Evolutionary conservation across 75 land plant genomes (phyloP), one percentile per base, ranked within the genome.

Genomic region (Picea glauca): DNA sequence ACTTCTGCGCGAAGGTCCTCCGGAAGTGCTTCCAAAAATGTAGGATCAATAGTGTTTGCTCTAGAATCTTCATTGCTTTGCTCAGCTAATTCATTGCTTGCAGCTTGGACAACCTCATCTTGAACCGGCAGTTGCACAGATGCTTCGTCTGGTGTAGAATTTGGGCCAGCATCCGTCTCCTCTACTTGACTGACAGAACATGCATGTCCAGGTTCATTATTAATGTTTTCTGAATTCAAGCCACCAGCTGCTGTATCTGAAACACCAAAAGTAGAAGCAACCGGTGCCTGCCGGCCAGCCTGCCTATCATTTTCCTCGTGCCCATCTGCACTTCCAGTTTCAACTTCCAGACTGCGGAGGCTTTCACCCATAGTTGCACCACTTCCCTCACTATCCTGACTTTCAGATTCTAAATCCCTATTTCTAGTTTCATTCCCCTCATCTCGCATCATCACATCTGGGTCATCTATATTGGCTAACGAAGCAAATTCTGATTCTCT

Each of bases 1-100:
- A 98, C 98, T 85, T 98, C 99, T 35, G 94, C 99, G 67, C 99
- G 87, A 9, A 98, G 84, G 74, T 98, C 98, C 59, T 96, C 99
- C 74, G 99, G 99, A 60, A 98, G 84, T 63, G 99, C 99, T 76
- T 98, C 98, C 64, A 98, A 86, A 78, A 98, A 98, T 15, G 98
- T 86, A 7, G 99, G 99, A 85, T 98, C 99, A 66, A 98, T 98
- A 20, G 86, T 80, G 78, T 83, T 91, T 60, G 87, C 74, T 76
- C 77, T 83, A 50, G 91, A 58, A 74, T 78, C 86, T 40, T 84
- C 91, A 73, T 81, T 84, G 60, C 35, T 84, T 15, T 21, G 58
- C 57, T 73, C 76, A 62, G 54, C 79, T 80, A 81, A 77, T 40
- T 79, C 78, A 30, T 77, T 83, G 68, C 43, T 40, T 61, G 76